Conservation (phyloP, 1,284 basidiomycete species). For the Fomitopsis schrenkii region DNA sequence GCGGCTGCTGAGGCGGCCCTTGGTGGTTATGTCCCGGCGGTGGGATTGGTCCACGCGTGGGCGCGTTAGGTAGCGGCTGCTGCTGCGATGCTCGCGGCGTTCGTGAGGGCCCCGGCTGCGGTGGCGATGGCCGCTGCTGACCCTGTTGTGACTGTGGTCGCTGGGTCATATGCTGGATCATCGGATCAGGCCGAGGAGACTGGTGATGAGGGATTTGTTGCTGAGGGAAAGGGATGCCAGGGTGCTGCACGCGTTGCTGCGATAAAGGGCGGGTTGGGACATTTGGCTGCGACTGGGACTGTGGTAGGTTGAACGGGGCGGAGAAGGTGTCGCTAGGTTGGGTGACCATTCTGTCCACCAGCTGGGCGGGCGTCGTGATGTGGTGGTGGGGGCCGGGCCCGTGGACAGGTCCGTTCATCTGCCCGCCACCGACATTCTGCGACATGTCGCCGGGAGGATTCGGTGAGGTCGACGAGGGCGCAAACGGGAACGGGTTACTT, state of each 20-base stretch:
- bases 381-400: conserved; percentile 38
- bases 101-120: conserved; percentile 14
- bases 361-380: conserved; percentile 55
- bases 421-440: conserved; percentile 18
- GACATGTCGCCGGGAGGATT: conserved; percentile 39
- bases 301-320: conserved; percentile 33
- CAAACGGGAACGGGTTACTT: conserved; percentile 36
- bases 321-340: conserved; percentile 24
- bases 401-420: conserved; percentile 21
- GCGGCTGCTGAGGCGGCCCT: conserved; percentile 23
- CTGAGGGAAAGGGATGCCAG: conserved; percentile 21
- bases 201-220: conserved; percentile 30
- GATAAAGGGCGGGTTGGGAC: conserved; percentile 45
- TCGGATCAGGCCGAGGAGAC: conserved; percentile 36
- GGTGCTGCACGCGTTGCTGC: conserved; percentile 30
- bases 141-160: conserved; percentile 26
- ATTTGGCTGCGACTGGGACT: conserved; percentile 22
- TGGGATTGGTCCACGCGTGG: conserved; percentile 8
- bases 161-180: conserved; percentile 12
- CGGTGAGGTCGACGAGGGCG: conserved; percentile 39
- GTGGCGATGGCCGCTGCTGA: conserved; percentile 18
- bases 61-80: conserved; percentile 11
- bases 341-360: conserved; percentile 45
- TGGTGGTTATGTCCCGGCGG: conserved; percentile 14
- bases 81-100: conserved; percentile 22